Evolutionary conservation across 2,329 filamentous ascomycete genomes (phyloP).

Genomic region (Nemania sp.): DNA sequence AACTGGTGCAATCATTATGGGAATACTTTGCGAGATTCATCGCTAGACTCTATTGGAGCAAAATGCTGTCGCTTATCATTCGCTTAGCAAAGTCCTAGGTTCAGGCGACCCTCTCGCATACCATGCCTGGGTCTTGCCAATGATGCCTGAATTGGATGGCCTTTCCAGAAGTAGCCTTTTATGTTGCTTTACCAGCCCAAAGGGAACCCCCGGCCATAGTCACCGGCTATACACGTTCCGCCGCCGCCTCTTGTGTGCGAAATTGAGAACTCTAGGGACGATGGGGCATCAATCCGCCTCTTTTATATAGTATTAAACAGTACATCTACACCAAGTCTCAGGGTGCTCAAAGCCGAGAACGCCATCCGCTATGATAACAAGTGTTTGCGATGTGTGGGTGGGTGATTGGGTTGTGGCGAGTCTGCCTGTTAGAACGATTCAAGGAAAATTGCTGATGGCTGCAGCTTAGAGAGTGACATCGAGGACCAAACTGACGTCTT

Average conservation of each 20-base stretch:
- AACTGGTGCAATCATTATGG: constrained; percentile 17
- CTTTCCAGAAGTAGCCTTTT: constrained; percentile 22
- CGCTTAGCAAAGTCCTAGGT: constrained; percentile 16
- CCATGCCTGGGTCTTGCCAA: constrained; percentile 20
- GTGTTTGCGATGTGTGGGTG: constrained; percentile 33
- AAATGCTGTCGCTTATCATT: constrained; percentile 18
- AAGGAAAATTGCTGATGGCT: constrained; percentile 36
- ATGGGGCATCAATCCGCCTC: constrained; percentile 28
- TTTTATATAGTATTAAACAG: constrained; percentile 55
- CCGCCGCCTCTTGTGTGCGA: constrained; percentile 12
- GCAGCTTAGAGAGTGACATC: constrained; percentile 75
- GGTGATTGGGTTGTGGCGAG: constrained; percentile 30
- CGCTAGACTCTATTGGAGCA: constrained; percentile 27
- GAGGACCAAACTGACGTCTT: constrained; percentile 95
- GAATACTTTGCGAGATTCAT: constrained; percentile 20
- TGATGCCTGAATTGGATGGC: constrained; percentile 13
- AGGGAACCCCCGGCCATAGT: constrained; percentile 12
- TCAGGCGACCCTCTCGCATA: constrained; percentile 18
- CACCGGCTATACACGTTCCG: constrained; percentile 20
- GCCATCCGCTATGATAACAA: constrained; percentile 57
- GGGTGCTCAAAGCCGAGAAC: constrained; percentile 53
- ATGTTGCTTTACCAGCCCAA: constrained; percentile 9
- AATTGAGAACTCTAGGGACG: constrained; percentile 14
- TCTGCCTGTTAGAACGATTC: too few species aligned
- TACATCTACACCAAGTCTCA: constrained; percentile 55